These are phyloP conservation scores for Hymenoscyphus infarciens DNA, from an alignment of 2,329 filamentous ascomycete species.

Conservation along the genomic window DNA sequence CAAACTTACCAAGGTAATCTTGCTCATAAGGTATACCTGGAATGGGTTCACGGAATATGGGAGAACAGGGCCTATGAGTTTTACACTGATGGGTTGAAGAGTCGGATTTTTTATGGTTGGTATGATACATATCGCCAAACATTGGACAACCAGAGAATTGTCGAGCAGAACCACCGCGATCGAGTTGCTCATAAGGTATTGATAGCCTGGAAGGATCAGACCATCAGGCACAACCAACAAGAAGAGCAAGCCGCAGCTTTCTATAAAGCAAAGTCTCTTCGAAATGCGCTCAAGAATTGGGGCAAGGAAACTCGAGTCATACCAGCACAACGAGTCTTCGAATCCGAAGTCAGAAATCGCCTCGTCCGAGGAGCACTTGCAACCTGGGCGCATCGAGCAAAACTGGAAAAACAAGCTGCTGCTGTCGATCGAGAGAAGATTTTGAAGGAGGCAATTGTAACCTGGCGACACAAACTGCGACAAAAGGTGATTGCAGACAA, in stretches of 20 bases:
- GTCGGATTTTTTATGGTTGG: constrained; percentile 27
- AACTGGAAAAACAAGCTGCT: constrained; percentile 45
- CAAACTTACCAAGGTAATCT: constrained; percentile 34
- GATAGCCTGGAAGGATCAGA: constrained; percentile 26
- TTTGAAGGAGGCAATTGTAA: constrained; percentile 53
- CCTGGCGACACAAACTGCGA: constrained; percentile 60
- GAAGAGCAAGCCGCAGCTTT: constrained; percentile 18
- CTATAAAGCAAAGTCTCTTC: constrained; percentile 15
- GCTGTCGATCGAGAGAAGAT: constrained; percentile 49
- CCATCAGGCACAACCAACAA: constrained; percentile 15
- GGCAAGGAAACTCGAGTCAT: constrained; percentile 27
- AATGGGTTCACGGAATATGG: constrained; percentile 38
- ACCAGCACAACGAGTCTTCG: constrained; percentile 37
- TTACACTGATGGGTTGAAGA: constrained; percentile 21
- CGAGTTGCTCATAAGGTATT: constrained; percentile 21
- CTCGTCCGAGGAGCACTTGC: constrained; percentile 44
- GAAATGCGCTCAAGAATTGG: constrained; percentile 28
- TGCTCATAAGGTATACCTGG: constrained; percentile 29
- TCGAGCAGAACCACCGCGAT: constrained; percentile 13
- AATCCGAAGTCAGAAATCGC: constrained; percentile 42
- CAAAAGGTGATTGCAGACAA: constrained; percentile 48
- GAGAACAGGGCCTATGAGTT: constrained; percentile 22
- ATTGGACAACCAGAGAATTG: constrained; percentile 21
- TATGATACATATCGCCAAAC: constrained; percentile 18
- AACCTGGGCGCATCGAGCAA: constrained; percentile 46